Base-by-base conservation (phyloP, 2,329 filamentous ascomycete genomes). In the Sclerotiophoma versabilis region DNA sequence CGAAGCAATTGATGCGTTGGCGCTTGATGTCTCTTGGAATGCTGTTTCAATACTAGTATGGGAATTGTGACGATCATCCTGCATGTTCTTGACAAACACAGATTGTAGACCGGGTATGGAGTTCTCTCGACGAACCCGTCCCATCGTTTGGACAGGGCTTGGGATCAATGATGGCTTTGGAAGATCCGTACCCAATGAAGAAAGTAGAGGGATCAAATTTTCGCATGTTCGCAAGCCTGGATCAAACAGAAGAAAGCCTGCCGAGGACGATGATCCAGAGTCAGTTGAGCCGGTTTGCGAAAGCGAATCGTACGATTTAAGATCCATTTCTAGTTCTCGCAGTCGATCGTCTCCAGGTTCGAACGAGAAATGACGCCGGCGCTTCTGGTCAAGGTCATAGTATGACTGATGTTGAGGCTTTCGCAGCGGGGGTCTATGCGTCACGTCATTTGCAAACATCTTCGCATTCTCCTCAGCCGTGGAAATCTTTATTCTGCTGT, bases 321-420 rank as follows among this genome's bases (percentile, higher is more conserved):
- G 17, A 1, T 60, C 51, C 34, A 54, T 61, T 55, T 50, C 54
- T 15, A 69, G 59, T 5, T 58, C 57, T 34, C 50, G 60, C 6
- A 65, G 45, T 30, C 68, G 56, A 51, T 80, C 77, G 41, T 79
- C 76, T 33, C 76, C 77, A 14, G 73, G 68, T 33, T 77, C 76
- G 45, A 80, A 79, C 0, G 77, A 80, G 58, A 79, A 80, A 33
- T 75, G 70, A 27, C 75, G 69, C 20, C 56, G 64, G 32, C 58
- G 61, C n/a, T 47, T 60, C 15, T 64, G 56, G 10, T 58, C 49
- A 32, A 60, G 63, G 32, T 44, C 55, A 8, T 66, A 51, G 20
- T 57, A 57, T 33, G 65, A 61, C 20, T 65, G 64, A 25, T 65
- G 66, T 34, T 49, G 63, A 26, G 58, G 44, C 19, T 51, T 61